Conservation (phyloP, 805 yeast species). For the Lipomyces japonicus region DNA sequence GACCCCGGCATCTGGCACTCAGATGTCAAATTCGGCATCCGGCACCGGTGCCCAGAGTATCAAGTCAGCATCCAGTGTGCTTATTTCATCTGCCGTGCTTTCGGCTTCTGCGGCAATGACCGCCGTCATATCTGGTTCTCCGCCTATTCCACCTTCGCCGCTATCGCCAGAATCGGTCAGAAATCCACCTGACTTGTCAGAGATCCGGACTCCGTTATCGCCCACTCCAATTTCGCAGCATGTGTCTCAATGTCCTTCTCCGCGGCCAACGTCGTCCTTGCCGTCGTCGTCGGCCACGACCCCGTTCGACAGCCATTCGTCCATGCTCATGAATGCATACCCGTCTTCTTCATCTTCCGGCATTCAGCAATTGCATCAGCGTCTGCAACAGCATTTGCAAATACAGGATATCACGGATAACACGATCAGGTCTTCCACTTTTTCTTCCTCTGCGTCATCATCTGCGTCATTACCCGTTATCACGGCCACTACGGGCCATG, state of each 20-base stretch:
- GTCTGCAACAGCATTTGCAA: background rate
- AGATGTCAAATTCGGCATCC: background rate
- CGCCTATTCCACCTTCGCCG: conserved; percentile 25
- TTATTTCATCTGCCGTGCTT: conserved; percentile 15
- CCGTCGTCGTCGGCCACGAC: conserved; percentile 4
- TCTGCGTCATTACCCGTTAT: too few species aligned
- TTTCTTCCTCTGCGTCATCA: too few species aligned
- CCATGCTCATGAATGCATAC: too few species aligned
- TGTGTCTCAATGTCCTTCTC: background rate
- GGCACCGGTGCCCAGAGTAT: background rate
- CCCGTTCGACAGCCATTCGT: background rate
- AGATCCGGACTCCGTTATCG: conserved; percentile 20
- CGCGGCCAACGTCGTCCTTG: background rate
- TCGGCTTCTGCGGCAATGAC: conserved; percentile 22
- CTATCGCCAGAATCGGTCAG: background rate
- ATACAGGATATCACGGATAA: background rate
- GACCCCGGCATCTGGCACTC: background rate
- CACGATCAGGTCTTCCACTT: background rate
- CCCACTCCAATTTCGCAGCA: conserved; percentile 15
- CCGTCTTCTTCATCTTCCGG: background rate
- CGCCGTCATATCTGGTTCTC: conserved; percentile 6
- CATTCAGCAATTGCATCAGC: background rate
- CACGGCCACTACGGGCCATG: background rate
- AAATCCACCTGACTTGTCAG: conserved; percentile 14
- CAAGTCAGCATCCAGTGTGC: conserved; percentile 2